phyloP scores from a whole-genome alignment of 2,329 filamentous ascomycete species.

The Cladophialophora psammophila region DNA sequence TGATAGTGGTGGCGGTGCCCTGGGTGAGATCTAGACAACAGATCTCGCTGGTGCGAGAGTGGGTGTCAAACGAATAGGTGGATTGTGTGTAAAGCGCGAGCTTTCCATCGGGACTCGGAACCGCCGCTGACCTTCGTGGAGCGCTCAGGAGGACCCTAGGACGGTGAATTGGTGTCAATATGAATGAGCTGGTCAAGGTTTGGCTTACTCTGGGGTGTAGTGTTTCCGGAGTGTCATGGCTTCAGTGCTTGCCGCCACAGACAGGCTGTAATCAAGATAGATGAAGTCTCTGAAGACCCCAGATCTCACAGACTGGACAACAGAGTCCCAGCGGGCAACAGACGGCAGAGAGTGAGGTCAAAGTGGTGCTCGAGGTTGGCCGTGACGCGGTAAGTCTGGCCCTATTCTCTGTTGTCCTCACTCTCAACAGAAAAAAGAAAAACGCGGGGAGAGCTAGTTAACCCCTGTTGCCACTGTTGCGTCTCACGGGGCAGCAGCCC shows the following conservation, averaged over 20 bases:
- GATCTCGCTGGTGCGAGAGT: conserved; percentile 56
- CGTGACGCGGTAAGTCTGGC: neutral
- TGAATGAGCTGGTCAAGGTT: conserved; percentile 2
- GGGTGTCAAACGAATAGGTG: conserved; percentile 59
- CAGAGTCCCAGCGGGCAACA: neutral
- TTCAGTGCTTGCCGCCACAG: neutral
- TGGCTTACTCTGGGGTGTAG: conserved; percentile 36
- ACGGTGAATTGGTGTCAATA: conserved; percentile 11
- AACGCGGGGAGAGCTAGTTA: conserved; percentile 33
- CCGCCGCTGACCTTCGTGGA: conserved; percentile 54
- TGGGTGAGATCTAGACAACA: conserved; percentile 53
- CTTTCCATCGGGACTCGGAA: conserved; percentile 56
- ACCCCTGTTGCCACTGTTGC: conserved; percentile 15
- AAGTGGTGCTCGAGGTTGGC: neutral
- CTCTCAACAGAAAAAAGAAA: conserved; percentile 17
- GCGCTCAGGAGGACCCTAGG: conserved; percentile 55
- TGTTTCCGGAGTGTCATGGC: conserved; percentile 35
- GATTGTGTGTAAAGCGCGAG: conserved; percentile 58
- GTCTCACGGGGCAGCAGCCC: conserved; percentile 5
- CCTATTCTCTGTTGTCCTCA: neutral
- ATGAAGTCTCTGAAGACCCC: neutral
- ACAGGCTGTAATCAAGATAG: neutral
- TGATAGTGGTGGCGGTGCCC: conserved; percentile 51
- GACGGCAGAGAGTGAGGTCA: neutral
- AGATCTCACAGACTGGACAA: neutral